Base-by-base conservation (phyloP, 2,329 filamentous ascomycete genomes). In the Colletotrichum graminicola region DNA sequence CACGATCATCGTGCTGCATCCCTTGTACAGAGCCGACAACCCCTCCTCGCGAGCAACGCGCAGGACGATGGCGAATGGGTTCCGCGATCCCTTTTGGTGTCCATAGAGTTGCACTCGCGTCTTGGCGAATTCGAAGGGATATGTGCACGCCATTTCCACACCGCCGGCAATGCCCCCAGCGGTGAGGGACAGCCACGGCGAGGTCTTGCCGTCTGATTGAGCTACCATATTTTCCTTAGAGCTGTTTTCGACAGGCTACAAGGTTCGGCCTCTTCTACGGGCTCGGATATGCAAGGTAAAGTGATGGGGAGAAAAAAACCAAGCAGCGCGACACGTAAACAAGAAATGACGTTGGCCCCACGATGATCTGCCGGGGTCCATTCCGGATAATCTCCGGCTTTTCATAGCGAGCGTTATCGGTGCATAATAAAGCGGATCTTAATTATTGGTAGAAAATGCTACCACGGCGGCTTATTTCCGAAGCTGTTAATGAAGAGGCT, bases 1-100 rank as follows among this genome's bases (percentile, higher is more conserved):
- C 6, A 69, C 54, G 45, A 69, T 59, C 66, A 69, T 60, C n/a
- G 66, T 66, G 45, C 66, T 69, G 52, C 66, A 69, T 11, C 66
- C 66, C 54, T 66, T 69, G 61, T 69, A 69, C 21, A 69, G 54
- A 14, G 66, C 54, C 3, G 49, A 21, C 36, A 60, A 5, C 3
- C 66, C 66, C 36, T 69, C 66, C 1, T 69, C 66, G 43, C 61
- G 66, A 0, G 66, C 66, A 5, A 69, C 66, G 29, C 66, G 66
- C 21, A 69, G 54, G 16, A 69, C 66, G 6, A 66, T 21, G 6
- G 66, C 66, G 7, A 69, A 66, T 2, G 66, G 66, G 7, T 69
- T 69, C 5, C 66, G 45, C 18, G 66, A 60, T 0, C 66, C 66
- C 26, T 66, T 57, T 36, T 69, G 66, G 26, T 69, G 66, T 1